Evolutionary conservation across 2,329 filamentous ascomycete genomes (phyloP), one percentile per base, ranked within the genome.

Genomic region (Hymenoscyphus salicellus): DNA sequence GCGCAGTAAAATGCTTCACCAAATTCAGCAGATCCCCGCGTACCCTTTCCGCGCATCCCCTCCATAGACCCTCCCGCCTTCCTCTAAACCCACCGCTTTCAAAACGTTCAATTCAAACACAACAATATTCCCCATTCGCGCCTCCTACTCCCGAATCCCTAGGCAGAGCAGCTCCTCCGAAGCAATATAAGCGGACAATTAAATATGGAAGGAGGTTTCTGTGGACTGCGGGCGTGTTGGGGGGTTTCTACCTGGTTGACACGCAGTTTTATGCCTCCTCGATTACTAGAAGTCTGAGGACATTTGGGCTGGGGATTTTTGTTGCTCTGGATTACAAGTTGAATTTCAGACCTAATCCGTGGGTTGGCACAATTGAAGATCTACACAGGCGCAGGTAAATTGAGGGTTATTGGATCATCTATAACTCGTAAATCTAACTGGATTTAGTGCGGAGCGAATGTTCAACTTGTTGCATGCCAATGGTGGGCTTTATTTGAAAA

Each of bases 241-340:
- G 88, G 33, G 75, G 83, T 5, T 76, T 87, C 61, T 96, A 92
- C 75, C 77, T 86, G 10, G 73, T 89, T 66, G 95, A 99, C 78
- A 84, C 78, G 16, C 84, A 89, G 69, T 82, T 91, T 74, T 96
- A 95, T 77, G 91, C 92, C 60, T 89, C 91, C 0, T 89, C 91
- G 14, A 79, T 97, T 30, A 86, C 84, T 43, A 90, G 95, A 63
- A 94, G 91, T 28, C 77, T 90, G 52, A 89, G 90, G 52, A 97
- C 95, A 0, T 97, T 98, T 76, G 83, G 84, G 49, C 86, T 86
- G 2, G 94, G 93, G 7, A 79, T 96, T 11, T 75, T 93, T 56
- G 90, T 96, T 17, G 94, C 93, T 0, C 74, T 93, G 28, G 95
- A 99, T 80, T 98, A 99, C 82, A 98, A 97, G 80, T 82, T 98